These are phyloP conservation scores for Lecanicillium sp. DNA, from an alignment of 2,329 filamentous ascomycete genomes.

Conservation along the genomic window DNA sequence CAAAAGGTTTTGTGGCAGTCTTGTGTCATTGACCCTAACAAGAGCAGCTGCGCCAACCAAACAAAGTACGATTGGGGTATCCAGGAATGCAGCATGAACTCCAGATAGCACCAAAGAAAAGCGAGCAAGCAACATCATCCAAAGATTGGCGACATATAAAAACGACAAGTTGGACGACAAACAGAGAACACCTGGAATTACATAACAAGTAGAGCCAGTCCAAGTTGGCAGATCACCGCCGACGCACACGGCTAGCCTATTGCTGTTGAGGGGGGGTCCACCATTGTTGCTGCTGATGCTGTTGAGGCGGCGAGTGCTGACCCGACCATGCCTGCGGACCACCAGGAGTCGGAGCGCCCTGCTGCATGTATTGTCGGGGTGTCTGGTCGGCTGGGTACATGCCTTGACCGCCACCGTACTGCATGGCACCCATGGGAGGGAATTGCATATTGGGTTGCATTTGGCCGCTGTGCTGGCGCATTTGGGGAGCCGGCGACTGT, in stretches of 20 bases:
- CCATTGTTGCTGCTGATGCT: constrained; percentile 7
- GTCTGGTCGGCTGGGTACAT: constrained; percentile 57
- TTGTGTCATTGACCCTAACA: constrained; percentile 21
- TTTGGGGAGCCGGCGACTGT: constrained; percentile 50
- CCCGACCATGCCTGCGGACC: constrained; percentile 46
- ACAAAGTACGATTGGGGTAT: constrained; percentile 27
- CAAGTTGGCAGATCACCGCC: too few species aligned
- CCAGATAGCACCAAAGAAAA: constrained; percentile 15
- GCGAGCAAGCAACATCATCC: not conserved
- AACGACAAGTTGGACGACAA: too few species aligned
- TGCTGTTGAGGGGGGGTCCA: constrained; percentile 11
- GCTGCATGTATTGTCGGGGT: constrained; percentile 59
- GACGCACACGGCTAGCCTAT: constrained; percentile 3
- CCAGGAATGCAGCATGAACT: constrained; percentile 22
- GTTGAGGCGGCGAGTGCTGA: constrained; percentile 49
- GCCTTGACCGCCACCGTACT: constrained; percentile 46
- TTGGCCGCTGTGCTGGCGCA: constrained; percentile 49
- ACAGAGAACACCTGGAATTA: too few species aligned
- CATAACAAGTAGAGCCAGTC: too few species aligned
- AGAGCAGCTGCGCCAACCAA: constrained; percentile 7
- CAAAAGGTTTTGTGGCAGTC: constrained; percentile 11
- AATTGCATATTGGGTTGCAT: constrained; percentile 54
- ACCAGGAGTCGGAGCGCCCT: constrained; percentile 36
- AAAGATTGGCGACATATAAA: constrained; percentile 8
- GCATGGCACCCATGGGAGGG: constrained; percentile 53